Evolutionary conservation across 345 rosid species (phyloP), one percentile per base, ranked within the genome.

Genomic region (Linum usitatissimum): DNA sequence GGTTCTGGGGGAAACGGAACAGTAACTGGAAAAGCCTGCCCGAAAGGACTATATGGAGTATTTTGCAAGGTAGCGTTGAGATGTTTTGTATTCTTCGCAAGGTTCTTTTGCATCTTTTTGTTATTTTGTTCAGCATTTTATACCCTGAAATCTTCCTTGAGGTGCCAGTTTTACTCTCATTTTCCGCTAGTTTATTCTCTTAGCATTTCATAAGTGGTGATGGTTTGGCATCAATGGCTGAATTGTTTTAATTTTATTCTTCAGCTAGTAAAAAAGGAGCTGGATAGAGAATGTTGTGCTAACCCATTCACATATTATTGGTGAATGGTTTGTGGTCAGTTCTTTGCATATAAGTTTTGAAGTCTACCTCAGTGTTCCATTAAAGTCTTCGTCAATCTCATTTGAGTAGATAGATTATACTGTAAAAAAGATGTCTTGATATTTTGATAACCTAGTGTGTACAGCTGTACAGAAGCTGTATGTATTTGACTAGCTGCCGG

Each of bases 1-100:
- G 78, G 72, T 60, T 70, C 70, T 66, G 97, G 99, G 62, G 85
- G 75, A 84, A 86, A 85, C 68, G 99, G 99, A 68, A 82, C 96
- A 21, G 71, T 83, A 71, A 83, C 85, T n/a, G 99, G 99, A 58
- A 88, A 84, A 67, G 84, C 92, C 67, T 94, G 99, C 71, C 99
- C 99, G 8, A 79, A 76, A 70, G 99, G 97, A 68, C 89, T 90
- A 59, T 85, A 82, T 61, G 99, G 99, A 66, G 83, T 69, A 67
- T 94, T 88, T 79, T 94, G 99, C 59, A 65, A 80, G 93, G 99
- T 94, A 68, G 18, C 53, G 51, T 55, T 56, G 10, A 59, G 14
- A 64, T 51, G 51, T 69, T 9, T 45, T 71, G 48, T 62, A 6
- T 57, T 28, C 9, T 45, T 40, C 4, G 1, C 48, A 45, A 45